These are phyloP conservation scores for Houttuynia cordata DNA, from an alignment of 164 flowering plant genomes.

Conservation along the genomic window DNA sequence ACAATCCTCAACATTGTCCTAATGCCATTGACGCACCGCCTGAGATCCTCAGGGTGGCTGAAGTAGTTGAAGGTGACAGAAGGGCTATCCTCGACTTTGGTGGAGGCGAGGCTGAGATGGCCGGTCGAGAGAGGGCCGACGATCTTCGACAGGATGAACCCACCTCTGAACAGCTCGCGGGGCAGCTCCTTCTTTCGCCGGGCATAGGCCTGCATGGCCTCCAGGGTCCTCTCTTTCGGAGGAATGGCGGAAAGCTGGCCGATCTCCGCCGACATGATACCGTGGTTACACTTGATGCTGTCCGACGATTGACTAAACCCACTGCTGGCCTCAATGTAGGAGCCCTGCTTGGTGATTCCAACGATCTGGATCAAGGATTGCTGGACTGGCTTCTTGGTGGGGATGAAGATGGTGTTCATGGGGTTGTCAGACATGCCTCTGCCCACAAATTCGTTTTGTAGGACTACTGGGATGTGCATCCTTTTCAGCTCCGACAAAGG, in stretches of 20 bases:
- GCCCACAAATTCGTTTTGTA: slow-evolving; percentile 55
- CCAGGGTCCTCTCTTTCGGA: slow-evolving; percentile 43
- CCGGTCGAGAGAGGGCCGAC: slow-evolving; percentile 61
- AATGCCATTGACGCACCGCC: slow-evolving; percentile 64
- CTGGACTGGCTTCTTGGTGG: slow-evolving; percentile 36
- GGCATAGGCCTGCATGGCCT: slow-evolving; percentile 29
- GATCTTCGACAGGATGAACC: slow-evolving; percentile 74
- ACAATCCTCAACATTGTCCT: slow-evolving; percentile 41
- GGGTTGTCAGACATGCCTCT: slow-evolving; percentile 89
- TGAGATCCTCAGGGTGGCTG: slow-evolving; percentile 53
- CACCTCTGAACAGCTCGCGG: slow-evolving; percentile 64
- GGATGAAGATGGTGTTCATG: slow-evolving; percentile 63
- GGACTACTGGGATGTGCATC: slow-evolving; percentile 49
- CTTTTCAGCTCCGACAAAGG: slow-evolving; percentile 46
- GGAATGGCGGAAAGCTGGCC: slow-evolving; percentile 81
- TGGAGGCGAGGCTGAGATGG: slow-evolving; percentile 38
- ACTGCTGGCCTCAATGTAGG: slow-evolving; percentile 83
- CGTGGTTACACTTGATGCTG: slow-evolving; percentile 72
- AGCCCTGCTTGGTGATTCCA: slow-evolving; percentile 80
- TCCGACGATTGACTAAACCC: slow-evolving; percentile 67
- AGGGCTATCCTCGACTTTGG: slow-evolving; percentile 63
- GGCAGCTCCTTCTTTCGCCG: slow-evolving; percentile 36
- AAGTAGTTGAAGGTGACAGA: slow-evolving; percentile 88
- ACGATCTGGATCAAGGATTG: slow-evolving; percentile 84
- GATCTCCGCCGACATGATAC: slow-evolving; percentile 86